Conservation (phyloP, 2,329 filamentous ascomycete species). For the Colletotrichum sp. region DNA sequence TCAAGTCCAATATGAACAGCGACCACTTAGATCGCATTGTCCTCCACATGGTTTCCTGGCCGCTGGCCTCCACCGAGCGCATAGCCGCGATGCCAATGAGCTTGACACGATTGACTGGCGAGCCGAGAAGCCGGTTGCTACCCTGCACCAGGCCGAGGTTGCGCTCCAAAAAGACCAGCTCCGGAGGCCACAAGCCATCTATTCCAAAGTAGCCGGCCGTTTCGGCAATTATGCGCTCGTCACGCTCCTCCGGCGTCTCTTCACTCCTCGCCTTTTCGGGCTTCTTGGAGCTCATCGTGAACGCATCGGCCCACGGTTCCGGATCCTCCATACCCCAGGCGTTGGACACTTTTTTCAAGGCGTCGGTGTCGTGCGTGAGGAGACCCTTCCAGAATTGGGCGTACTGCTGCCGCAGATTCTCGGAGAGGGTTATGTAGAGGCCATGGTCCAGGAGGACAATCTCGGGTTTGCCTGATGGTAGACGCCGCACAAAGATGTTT, state of each 20-base stretch:
- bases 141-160: slow-evolving; percentile 78
- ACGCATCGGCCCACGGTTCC: slow-evolving; percentile 70
- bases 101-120: slow-evolving; percentile 75
- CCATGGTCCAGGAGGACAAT: slow-evolving; percentile 75
- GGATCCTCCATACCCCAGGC: slow-evolving; percentile 69
- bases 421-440: slow-evolving; percentile 70
- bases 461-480: slow-evolving; percentile 52
- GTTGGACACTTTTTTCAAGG: slow-evolving; percentile 60
- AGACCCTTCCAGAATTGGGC: slow-evolving; percentile 68
- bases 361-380: slow-evolving; percentile 69
- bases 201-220: slow-evolving; percentile 63
- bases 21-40: neutral
- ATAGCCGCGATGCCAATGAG: slow-evolving; percentile 52
- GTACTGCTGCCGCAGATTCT: slow-evolving; percentile 63
- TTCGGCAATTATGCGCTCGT: slow-evolving; percentile 66
- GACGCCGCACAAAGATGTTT: slow-evolving; percentile 72
- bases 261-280: slow-evolving; percentile 54
- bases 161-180: slow-evolving; percentile 76
- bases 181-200: slow-evolving; percentile 73
- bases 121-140: slow-evolving; percentile 76
- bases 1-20: neutral
- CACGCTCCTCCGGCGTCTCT: slow-evolving; percentile 62
- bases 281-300: slow-evolving; percentile 67
- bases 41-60: neutral
- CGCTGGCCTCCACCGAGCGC: neutral